Percentiles rank a stretch among this genome's conserved stretches.
These are phyloP conservation scores for Pseudovirgaria hyperparasitica DNA, from an alignment of 2,329 filamentous ascomycete genomes.

Conservation along the genomic window DNA sequence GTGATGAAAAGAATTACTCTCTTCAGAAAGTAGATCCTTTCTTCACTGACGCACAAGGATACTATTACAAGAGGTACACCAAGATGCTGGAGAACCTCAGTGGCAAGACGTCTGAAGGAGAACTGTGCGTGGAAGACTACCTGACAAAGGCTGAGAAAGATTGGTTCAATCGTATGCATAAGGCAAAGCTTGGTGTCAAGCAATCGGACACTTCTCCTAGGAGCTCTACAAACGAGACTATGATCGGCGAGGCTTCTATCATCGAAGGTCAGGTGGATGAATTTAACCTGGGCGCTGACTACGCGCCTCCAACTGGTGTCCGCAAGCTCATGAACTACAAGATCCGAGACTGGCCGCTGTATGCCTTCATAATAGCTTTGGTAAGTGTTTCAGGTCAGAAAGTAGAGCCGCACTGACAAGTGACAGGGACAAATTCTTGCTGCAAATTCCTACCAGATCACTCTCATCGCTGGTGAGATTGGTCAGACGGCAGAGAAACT, in stretches of 20 bases:
- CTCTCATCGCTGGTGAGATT: constrained; percentile 50
- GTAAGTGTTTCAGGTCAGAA: constrained; percentile 1
- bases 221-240: too few species aligned
- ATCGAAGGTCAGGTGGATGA: too few species aligned
- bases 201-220: too few species aligned
- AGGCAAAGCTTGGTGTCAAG: constrained; percentile 36
- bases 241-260: too few species aligned
- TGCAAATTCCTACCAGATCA: constrained; percentile 39
- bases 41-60: constrained; percentile 51
- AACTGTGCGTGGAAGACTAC: constrained; percentile 53
- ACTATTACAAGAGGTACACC: constrained; percentile 47
- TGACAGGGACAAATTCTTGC: constrained; percentile 10
- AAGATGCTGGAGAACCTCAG: constrained; percentile 42
- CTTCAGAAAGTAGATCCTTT: constrained; percentile 55
- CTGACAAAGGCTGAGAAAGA: constrained; percentile 53
- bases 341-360: constrained; percentile 14
- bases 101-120: constrained; percentile 42
- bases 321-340: constrained; percentile 13
- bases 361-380: constrained; percentile 12
- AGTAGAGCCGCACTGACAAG: constrained; percentile 3
- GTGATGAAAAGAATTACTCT: constrained; percentile 48
- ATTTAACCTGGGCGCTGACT: constrained; percentile 12
- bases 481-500: constrained; percentile 18
- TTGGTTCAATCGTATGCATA: constrained; percentile 39
- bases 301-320: constrained; percentile 11